phyloP scores from a whole-genome alignment of 257 asterid genomes.

The Forsythia suspensa region DNA sequence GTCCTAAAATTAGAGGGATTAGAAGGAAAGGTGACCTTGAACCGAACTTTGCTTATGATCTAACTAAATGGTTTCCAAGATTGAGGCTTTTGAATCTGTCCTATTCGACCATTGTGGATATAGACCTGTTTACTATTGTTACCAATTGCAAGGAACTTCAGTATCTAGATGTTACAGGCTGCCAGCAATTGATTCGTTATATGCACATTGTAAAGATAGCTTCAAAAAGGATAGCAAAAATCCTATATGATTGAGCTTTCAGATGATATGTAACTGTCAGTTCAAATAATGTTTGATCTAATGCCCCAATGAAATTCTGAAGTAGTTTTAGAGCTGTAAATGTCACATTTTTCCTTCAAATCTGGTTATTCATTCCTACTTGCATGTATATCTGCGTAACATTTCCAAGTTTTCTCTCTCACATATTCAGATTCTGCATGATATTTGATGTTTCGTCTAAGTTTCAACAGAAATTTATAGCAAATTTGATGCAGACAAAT shows the following conservation, averaged over 20 bases:
- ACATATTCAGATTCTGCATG: no score
- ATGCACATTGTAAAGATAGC: slow-evolving; percentile 45
- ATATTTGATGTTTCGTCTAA: no score
- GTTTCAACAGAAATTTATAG: no score
- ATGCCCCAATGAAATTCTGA: neutral
- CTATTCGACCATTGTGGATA: slow-evolving; percentile 33
- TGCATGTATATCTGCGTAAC: no score
- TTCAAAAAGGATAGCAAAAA: slow-evolving; percentile 25
- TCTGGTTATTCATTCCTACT: neutral
- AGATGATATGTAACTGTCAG: neutral
- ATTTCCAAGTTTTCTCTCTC: neutral
- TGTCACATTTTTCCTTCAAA: neutral
- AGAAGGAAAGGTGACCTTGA: slow-evolving; percentile 35
- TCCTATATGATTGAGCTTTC: slow-evolving; percentile 40
- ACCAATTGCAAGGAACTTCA: slow-evolving; percentile 28
- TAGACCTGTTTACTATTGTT: slow-evolving; percentile 38
- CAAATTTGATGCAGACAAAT: no score
- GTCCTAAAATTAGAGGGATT: slow-evolving; percentile 48
- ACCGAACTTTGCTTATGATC: slow-evolving; percentile 16
- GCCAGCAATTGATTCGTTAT: slow-evolving; percentile 38
- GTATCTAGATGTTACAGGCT: slow-evolving; percentile 44
- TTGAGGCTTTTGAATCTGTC: slow-evolving; percentile 45
- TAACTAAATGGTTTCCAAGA: slow-evolving; percentile 27
- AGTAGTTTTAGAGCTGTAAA: no score
- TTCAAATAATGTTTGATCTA: no score